Evolutionary conservation across 306 rosid genomes (phyloP).

Genomic region (Medicago lupulina): DNA sequence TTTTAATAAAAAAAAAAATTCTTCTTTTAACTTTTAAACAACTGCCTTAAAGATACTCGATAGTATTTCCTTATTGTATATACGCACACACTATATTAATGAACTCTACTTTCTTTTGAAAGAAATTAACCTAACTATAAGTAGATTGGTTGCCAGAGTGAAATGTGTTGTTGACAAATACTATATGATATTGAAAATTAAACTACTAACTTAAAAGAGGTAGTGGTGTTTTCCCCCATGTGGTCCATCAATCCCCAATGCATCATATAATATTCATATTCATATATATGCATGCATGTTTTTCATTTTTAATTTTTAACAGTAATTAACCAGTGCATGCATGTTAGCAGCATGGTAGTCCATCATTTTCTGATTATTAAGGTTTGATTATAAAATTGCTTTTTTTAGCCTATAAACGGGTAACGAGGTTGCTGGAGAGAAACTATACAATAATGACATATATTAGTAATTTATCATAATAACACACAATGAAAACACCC

Average conservation of each 20-base stretch:
- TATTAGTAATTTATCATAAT: too few relatives aligned
- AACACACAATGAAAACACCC: too few relatives aligned
- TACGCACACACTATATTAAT: too few relatives aligned
- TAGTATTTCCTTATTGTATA: too few relatives aligned
- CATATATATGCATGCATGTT: too few relatives aligned
- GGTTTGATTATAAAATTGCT: conserved; percentile 29
- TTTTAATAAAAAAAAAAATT: too few relatives aligned
- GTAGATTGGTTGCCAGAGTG: background rate
- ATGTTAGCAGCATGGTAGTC: conserved; percentile 34
- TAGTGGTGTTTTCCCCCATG: background rate
- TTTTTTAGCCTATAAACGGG: background rate
- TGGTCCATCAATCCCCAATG: too few relatives aligned
- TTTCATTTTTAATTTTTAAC: too few relatives aligned
- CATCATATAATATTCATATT: too few relatives aligned
- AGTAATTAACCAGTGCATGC: background rate
- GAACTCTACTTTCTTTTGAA: background rate
- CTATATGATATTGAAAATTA: conserved; percentile 4
- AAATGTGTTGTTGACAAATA: background rate
- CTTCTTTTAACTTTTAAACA: too few relatives aligned
- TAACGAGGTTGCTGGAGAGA: background rate
- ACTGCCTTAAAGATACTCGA: too few relatives aligned
- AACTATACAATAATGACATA: background rate
- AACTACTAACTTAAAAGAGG: background rate
- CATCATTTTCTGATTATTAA: conserved; percentile 31
- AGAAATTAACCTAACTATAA: background rate